Evolutionary conservation across 129 eudicot species (phyloP), one percentile per base, ranked within the genome.

Genomic region (Flaveria bidentis): DNA sequence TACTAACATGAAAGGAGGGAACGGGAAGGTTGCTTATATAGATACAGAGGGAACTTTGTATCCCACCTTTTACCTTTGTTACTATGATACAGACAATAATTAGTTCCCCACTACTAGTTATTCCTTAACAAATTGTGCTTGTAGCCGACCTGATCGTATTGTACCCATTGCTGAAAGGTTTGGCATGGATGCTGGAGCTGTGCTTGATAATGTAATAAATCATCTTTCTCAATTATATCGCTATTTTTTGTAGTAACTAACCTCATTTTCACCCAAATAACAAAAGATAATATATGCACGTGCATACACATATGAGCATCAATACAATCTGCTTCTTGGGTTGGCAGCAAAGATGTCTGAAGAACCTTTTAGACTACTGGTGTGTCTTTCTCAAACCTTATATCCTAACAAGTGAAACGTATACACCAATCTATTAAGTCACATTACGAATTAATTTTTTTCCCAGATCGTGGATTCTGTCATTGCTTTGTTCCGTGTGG

Each of bases 131-230:
- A 49, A 78, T 46, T 46, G 60, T 42, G 64, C 61, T 74, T 71
- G 49, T 82, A 94, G 97, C 86, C 99, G 97, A 70, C 97, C 99
- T 55, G 99, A 94, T 77, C 87, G 96, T 57, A 89, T 94, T 51
- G 92, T 94, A 49, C 97, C 99, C n/a, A 94, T 94, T 75, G 99
- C 97, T 84, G 99, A 94, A 86, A 84, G 97, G 73, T 91, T 94
- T 85, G 99, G 97, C 49, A 94, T 94, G 99, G 99, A 94, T 80
- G 77, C 99, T 26, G 99, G 96, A 83, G 99, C 99, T 71, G 99
- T 91, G 17, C 92, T 94, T 44, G 99, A 94, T 83, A 94, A 94
- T 80, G 99, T 94, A 84, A 85, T n/a, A 10, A 74, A 52, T 44
- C 65, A 45, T 56, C 77, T 70, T 78, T 45, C 47, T 36, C 41